These are phyloP conservation scores for Salix brachista DNA, from an alignment of 345 rosid species.

Conservation along the genomic window DNA sequence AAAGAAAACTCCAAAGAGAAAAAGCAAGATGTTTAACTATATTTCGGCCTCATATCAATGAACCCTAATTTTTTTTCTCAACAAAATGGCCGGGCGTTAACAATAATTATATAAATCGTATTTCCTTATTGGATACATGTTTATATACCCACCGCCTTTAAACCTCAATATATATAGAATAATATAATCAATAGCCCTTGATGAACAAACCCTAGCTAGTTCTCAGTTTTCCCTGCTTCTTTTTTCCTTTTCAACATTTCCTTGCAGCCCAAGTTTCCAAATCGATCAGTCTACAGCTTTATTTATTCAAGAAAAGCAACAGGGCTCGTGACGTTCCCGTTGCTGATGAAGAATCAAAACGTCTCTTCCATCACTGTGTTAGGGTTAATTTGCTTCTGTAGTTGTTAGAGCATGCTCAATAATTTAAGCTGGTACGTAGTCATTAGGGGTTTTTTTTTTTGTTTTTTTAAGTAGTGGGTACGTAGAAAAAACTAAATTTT, in stretches of 20 bases:
- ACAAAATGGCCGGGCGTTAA: no score
- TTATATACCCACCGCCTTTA: neutral
- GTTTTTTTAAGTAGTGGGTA: neutral
- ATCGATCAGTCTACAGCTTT: neutral
- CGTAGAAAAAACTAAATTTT: neutral
- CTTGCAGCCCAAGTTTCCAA: neutral
- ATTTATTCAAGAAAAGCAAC: neutral
- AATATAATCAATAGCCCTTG: neutral
- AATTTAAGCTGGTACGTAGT: no score
- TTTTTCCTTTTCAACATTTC: neutral
- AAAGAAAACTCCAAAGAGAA: no score
- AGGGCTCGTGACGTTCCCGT: neutral
- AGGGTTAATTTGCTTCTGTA: neutral
- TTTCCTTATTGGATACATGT: no score
- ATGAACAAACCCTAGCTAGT: neutral
- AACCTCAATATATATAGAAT: neutral
- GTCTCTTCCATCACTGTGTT: neutral
- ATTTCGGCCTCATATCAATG: no score
- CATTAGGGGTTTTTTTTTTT: no score
- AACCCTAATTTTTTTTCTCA: no score
- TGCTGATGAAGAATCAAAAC: neutral
- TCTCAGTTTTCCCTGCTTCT: neutral
- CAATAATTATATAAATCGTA: no score
- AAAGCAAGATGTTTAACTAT: no score
- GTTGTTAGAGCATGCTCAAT: neutral